phyloP scores from a whole-genome alignment of 768 basidiomycete genomes.

The Boletus pseudopeckii region DNA sequence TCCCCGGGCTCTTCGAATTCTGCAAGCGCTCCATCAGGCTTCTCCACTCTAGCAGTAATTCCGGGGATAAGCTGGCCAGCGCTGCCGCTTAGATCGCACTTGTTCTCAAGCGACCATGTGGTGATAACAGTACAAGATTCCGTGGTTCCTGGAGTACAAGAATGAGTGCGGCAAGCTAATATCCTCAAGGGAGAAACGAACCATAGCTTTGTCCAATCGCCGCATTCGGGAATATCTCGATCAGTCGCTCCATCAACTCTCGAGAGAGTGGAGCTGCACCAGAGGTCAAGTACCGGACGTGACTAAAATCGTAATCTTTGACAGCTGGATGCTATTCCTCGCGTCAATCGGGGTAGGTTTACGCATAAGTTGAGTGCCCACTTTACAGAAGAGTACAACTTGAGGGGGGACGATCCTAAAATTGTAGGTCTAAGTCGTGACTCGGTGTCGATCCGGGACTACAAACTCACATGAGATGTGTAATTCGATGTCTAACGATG shows the following conservation, averaged over 20 bases:
- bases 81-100: conserved; percentile 49
- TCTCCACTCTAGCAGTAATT: conserved; percentile 51
- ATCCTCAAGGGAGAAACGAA: conserved; percentile 17
- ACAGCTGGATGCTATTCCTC: conserved; percentile 36
- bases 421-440: background rate
- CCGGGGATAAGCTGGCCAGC: conserved; percentile 61
- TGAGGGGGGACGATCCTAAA: conserved; percentile 46
- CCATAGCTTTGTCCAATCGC: conserved; percentile 64
- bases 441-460: background rate
- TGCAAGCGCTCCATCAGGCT: conserved; percentile 54
- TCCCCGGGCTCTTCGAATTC: conserved; percentile 60
- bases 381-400: conserved; percentile 50
- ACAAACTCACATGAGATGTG: conserved; percentile 39
- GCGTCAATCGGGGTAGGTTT: background rate
- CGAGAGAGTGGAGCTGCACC: conserved; percentile 60
- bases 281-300: conserved; percentile 35
- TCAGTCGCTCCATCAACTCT: conserved; percentile 47
- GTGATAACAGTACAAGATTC: conserved; percentile 57
- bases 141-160: conserved; percentile 47
- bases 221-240: conserved; percentile 44
- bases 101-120: conserved; percentile 42
- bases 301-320: conserved; percentile 38
- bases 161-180: background rate
- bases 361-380: conserved; percentile 10
- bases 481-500: conserved; percentile 43